Evolutionary conservation across 2,329 filamentous ascomycete species (phyloP).

Genomic region (Fusarium sp.): DNA sequence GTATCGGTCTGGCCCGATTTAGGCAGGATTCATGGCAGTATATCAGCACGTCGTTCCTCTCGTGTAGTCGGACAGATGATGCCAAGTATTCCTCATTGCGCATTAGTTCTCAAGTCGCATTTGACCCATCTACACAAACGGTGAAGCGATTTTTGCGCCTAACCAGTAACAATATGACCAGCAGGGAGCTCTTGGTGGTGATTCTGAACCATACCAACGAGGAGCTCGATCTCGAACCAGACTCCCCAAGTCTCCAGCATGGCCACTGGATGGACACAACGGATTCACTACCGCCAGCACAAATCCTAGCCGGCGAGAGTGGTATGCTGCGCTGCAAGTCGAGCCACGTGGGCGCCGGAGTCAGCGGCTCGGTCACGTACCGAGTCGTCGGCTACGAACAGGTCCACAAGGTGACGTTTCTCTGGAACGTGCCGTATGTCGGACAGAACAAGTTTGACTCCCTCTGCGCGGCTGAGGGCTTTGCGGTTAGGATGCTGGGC

Average conservation of each 20-base stretch:
- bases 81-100: not conserved
- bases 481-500: slow-evolving; percentile 4
- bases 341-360: not conserved
- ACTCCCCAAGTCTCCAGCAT: slow-evolving; percentile 2
- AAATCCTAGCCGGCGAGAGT: slow-evolving; percentile 20
- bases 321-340: slow-evolving; percentile 22
- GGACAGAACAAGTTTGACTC: slow-evolving; percentile 8
- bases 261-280: slow-evolving; percentile 2
- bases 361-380: slow-evolving; percentile 17
- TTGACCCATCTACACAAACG: not conserved
- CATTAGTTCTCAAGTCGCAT: not conserved
- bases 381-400: slow-evolving; percentile 1
- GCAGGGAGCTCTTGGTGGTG: slow-evolving; percentile 14
- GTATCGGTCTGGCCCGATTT: not conserved
- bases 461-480: not conserved
- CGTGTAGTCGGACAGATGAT: not conserved
- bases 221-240: slow-evolving; percentile 11
- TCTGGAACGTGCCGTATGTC: slow-evolving; percentile 11
- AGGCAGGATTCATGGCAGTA: not conserved
- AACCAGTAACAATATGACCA: slow-evolving; percentile 1
- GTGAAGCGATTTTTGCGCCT: not conserved
- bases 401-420: slow-evolving; percentile 1
- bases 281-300: not conserved
- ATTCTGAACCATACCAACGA: slow-evolving; percentile 28
- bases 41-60: not conserved